These are phyloP conservation scores for Myxozyma kluyveri DNA, from an alignment of 805 yeast genomes.

Conservation along the genomic window DNA sequence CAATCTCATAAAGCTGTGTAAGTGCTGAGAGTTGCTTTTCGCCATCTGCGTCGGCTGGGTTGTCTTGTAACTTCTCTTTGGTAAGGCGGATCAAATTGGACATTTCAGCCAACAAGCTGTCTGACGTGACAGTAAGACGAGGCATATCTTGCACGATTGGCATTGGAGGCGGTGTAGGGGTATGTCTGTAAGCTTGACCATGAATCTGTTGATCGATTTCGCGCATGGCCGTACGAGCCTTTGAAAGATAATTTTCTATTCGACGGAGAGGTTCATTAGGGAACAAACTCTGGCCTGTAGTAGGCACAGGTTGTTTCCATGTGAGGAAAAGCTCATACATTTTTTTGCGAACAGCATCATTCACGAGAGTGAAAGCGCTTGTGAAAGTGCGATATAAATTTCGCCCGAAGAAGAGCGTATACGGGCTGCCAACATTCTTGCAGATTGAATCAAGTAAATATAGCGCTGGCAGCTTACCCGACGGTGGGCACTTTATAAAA, in stretches of 20 bases:
- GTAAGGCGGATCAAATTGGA: slow-evolving; percentile 14
- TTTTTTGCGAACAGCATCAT: slow-evolving; percentile 69
- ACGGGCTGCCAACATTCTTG: slow-evolving; percentile 87
- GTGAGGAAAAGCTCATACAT: slow-evolving; percentile 77
- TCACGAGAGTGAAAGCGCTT: slow-evolving; percentile 73
- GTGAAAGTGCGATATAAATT: slow-evolving; percentile 69
- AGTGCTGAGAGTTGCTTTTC: slow-evolving; percentile 32
- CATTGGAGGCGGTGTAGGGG: slow-evolving; percentile 6
- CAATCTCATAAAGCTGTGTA: slow-evolving; percentile 23
- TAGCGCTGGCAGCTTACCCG: slow-evolving; percentile 77
- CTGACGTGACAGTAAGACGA: slow-evolving; percentile 7
- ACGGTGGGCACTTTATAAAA: slow-evolving; percentile 57
- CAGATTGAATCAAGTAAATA: slow-evolving; percentile 88
- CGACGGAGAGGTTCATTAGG: slow-evolving; percentile 63
- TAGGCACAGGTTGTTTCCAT: slow-evolving; percentile 66
- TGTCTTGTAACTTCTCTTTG: slow-evolving; percentile 7
- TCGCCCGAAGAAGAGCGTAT: slow-evolving; percentile 71
- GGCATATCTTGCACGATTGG: background rate
- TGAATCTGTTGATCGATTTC: slow-evolving; percentile 29
- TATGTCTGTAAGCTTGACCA: slow-evolving; percentile 1
- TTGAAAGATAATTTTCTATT: slow-evolving; percentile 65
- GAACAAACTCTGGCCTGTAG: slow-evolving; percentile 68
- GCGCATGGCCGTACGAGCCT: slow-evolving; percentile 17
- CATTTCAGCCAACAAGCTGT: slow-evolving; percentile 15
- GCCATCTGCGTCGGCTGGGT: slow-evolving; percentile 30